Evolutionary conservation across 345 rosid genomes (phyloP).

Genomic region (Lepidium didymum): DNA sequence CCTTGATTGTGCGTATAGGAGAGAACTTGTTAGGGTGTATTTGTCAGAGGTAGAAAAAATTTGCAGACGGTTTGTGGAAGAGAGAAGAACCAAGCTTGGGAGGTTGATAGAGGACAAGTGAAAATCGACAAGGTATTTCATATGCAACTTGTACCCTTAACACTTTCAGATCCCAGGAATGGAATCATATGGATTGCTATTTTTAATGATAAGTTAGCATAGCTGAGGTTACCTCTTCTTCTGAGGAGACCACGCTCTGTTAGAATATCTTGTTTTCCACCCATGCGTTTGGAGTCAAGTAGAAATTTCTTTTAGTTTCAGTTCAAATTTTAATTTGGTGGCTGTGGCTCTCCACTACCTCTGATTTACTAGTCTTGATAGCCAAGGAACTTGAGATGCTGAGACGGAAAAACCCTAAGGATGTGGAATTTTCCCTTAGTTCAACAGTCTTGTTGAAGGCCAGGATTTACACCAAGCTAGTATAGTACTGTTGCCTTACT

Average conservation of each 20-base stretch:
- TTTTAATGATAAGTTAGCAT: conserved; percentile 4
- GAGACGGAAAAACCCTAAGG: conserved; percentile 24
- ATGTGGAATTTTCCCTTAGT: conserved; percentile 16
- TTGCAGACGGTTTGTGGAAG: conserved; percentile 88
- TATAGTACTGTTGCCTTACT: conserved; percentile 22
- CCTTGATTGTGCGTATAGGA: conserved; percentile 84
- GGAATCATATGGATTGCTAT: background rate
- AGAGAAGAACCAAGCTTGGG: conserved; percentile 75
- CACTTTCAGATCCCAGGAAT: background rate
- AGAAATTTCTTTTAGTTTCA: background rate
- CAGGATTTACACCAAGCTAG: conserved; percentile 20
- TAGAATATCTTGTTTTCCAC: conserved; percentile 5
- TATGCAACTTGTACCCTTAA: background rate
- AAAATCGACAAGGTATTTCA: conserved; percentile 82
- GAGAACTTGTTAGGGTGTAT: conserved; percentile 93
- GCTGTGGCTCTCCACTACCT: conserved; percentile 18
- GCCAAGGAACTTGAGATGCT: conserved; percentile 20
- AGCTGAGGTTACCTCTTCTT: conserved; percentile 2
- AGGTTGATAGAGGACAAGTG: conserved; percentile 78
- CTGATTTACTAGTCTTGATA: conserved; percentile 17
- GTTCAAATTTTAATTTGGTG: background rate
- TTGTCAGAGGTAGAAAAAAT: conserved; percentile 77
- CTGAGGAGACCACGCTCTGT: background rate
- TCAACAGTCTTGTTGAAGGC: conserved; percentile 25
- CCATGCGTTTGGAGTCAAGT: conserved; percentile 2